A percentile compares a stretch with the other conserved stretches of the same genome.
phyloP scores from a whole-genome alignment of 805 yeast genomes.

The Teunomyces barrocoloradensis region DNA sequence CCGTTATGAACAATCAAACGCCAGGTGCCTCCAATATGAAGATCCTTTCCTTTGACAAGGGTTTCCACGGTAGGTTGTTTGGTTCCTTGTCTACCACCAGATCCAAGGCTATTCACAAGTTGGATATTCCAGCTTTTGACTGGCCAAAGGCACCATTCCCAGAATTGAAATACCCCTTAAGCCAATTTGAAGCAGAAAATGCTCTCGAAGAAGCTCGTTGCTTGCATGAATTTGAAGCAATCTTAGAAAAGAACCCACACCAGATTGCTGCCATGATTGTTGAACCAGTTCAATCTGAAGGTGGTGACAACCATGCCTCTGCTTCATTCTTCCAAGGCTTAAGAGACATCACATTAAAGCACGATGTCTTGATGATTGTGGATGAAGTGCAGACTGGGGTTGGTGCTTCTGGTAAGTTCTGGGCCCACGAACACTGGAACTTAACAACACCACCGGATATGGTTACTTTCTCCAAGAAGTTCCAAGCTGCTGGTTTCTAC shows the following conservation, averaged over 20 bases:
- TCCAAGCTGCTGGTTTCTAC: constrained; percentile 72
- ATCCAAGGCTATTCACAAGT: constrained; percentile 55
- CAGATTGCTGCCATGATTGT: constrained; percentile 52
- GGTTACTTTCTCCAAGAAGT: constrained; percentile 69
- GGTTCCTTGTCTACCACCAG: constrained; percentile 56
- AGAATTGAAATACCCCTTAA: constrained; percentile 39
- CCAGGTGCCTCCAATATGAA: constrained; percentile 56
- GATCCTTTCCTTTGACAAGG: constrained; percentile 51
- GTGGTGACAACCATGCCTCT: constrained; percentile 74
- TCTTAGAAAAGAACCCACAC: constrained; percentile 36
- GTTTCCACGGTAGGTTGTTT: constrained; percentile 57
- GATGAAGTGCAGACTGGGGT: constrained; percentile 78
- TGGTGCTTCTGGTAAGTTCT: constrained; percentile 68
- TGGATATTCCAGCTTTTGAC: constrained; percentile 58
- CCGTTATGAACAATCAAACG: constrained; percentile 49
- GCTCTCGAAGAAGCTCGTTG: constrained; percentile 48
- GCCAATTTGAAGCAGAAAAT: constrained; percentile 38
- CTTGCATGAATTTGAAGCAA: constrained; percentile 41
- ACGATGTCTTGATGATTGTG: constrained; percentile 58
- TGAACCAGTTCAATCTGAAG: constrained; percentile 70
- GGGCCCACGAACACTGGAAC: constrained; percentile 73
- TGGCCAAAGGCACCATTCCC: constrained; percentile 58
- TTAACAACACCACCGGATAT: constrained; percentile 62
- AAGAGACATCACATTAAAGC: constrained; percentile 56
- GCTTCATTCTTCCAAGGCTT: constrained; percentile 59